Evolutionary conservation across 805 yeast genomes (phyloP).

Genomic region (Candida saitoana): DNA sequence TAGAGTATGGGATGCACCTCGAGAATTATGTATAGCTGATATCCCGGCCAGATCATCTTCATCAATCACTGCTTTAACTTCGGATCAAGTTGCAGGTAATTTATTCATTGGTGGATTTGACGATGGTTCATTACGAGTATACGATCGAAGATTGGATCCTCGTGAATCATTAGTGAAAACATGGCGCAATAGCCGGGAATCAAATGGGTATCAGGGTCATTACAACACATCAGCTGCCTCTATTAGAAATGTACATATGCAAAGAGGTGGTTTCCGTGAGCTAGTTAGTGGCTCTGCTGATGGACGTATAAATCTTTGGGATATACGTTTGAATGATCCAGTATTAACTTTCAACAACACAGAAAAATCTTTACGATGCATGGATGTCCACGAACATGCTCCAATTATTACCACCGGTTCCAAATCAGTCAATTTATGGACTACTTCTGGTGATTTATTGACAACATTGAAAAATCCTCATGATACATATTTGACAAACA

Average conservation of each 20-base stretch:
- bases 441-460: conserved; percentile 75
- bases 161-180: conserved; percentile 79
- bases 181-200: conserved; percentile 52
- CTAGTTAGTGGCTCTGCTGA: conserved; percentile 78
- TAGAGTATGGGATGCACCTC: conserved; percentile 93
- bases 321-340: conserved; percentile 70
- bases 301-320: conserved; percentile 88
- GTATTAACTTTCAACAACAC: conserved; percentile 61
- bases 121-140: conserved; percentile 84
- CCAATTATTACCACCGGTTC: conserved; percentile 90
- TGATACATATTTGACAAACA: conserved; percentile 39
- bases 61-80: conserved; percentile 82
- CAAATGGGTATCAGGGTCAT: not conserved
- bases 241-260: conserved; percentile 84
- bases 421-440: conserved; percentile 73
- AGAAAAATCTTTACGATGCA: conserved; percentile 53
- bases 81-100: conserved; percentile 94
- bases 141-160: conserved; percentile 82
- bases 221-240: conserved; percentile 31
- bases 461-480: conserved; percentile 54
- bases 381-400: conserved; percentile 93
- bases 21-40: conserved; percentile 81
- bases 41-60: conserved; percentile 89
- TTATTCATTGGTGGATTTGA: conserved; percentile 87
- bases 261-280: conserved; percentile 93